Percentiles rank a stretch among this genome's conserved stretches.
Conservation (phyloP, 768 basidiomycete species). For the Serendipita sp. region DNA sequence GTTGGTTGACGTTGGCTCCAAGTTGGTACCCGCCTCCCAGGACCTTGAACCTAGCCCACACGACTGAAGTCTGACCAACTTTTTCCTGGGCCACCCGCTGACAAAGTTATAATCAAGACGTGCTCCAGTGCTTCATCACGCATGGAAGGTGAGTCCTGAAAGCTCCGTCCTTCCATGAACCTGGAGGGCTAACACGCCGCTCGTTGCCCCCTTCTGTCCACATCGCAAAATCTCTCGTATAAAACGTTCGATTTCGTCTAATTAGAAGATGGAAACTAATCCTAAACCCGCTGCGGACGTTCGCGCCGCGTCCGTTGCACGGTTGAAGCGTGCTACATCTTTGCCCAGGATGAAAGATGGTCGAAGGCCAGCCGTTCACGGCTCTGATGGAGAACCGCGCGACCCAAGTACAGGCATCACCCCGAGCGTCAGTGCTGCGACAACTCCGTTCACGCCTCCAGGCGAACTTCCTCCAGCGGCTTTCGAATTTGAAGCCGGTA, state of each 20-base stretch:
- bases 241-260: too few species aligned
- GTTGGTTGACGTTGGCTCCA: background rate
- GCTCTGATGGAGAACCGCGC: constrained; percentile 6
- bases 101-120: background rate
- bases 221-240: too few species aligned
- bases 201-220: too few species aligned
- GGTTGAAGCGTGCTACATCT: constrained; percentile 82
- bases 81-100: background rate
- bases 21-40: background rate
- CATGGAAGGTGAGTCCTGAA: background rate
- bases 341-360: constrained; percentile 86
- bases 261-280: background rate
- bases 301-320: constrained; percentile 75
- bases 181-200: background rate
- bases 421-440: background rate
- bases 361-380: constrained; percentile 42
- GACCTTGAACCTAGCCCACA: background rate
- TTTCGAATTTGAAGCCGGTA: background rate
- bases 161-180: background rate
- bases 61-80: background rate
- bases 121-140: background rate
- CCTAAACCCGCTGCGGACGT: constrained; percentile 41
- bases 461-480: background rate
- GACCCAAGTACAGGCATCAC: background rate
- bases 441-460: constrained; percentile 4